Evolutionary conservation across 306 rosid species (phyloP), one percentile per base, ranked within the genome.

Genomic region (Vigna radiata): DNA sequence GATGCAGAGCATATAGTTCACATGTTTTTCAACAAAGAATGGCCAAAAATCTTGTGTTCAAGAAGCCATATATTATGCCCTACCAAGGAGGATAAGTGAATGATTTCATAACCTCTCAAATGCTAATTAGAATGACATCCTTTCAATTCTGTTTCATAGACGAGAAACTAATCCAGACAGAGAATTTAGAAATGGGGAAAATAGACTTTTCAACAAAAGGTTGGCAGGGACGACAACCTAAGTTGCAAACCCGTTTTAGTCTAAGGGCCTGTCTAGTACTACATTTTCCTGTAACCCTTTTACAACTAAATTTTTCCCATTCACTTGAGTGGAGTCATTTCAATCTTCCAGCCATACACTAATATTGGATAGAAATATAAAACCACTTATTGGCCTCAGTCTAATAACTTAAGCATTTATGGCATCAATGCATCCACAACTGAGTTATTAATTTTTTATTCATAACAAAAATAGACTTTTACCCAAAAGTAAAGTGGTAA

Each of bases 261-360:
- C 15, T 6, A 46, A 13, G 48, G 31, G 5, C 18, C 14, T 44
- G 6, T 9, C 29, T 29, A 25, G 41, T 25, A 31, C 18, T 36
- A 36, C 15, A 54, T 37, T 72, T 21, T 39, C 77, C 33, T 7
- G 13, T 72, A 54, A 55, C 52, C 66, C 48, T 54, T 72, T 54
- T 71, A n/a, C 58, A 73, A 44, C 56, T 18, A 16, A 2, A 10
- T 60, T 31, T 58, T 46, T 17, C 68, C n/a, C 25, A 15, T 8
- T 11, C 56, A 64, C 70, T 64, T 41, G 2, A 41, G 13, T 41
- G 46, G 46, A 9, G 46, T 41, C 12, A 8, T 12, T 17, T 37
- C 1, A 6, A 36, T 18, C 7, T 37, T 64, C 27, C 29, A 17
- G 29, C 11, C 5, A 39, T 39, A 17, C 21, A 62, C 67, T 27